Conservation (phyloP, 179 eudicot genomes). For the Silene noctiflora region DNA sequence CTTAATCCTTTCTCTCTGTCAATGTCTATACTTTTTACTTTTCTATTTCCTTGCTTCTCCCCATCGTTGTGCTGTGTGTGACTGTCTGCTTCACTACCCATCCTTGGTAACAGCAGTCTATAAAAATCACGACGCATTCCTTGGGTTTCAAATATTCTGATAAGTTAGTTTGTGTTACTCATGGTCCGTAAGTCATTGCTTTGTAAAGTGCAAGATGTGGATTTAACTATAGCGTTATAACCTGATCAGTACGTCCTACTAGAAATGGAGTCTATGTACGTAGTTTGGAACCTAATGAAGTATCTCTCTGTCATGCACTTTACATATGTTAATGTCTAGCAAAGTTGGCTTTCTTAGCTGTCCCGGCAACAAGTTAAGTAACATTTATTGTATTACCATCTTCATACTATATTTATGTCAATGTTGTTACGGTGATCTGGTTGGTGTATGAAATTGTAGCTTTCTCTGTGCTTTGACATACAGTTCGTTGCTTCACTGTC, state of each 20-base stretch:
- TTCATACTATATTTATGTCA: neutral
- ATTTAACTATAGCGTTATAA: no score
- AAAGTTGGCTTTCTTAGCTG: no score
- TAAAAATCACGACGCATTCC: neutral
- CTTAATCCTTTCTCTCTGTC: neutral
- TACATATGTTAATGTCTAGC: no score
- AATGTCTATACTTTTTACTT: neutral
- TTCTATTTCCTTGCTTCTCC: neutral
- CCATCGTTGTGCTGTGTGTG: neutral
- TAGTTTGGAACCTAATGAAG: no score
- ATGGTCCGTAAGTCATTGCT: neutral
- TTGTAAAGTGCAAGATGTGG: neutral
- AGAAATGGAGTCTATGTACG: no score
- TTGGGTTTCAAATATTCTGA: neutral
- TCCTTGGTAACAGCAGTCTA: neutral
- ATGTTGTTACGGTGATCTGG: neutral
- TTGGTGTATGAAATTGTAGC: neutral
- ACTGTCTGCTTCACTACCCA: neutral
- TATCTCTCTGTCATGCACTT: no score
- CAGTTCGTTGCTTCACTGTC: conserved; percentile 1
- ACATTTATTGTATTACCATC: neutral
- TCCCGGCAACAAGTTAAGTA: neutral
- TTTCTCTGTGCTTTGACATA: neutral
- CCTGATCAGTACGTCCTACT: no score
- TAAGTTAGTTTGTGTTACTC: neutral